Conservation (phyloP, 2,329 filamentous ascomycete genomes). For the Aureobasidium sp. region DNA sequence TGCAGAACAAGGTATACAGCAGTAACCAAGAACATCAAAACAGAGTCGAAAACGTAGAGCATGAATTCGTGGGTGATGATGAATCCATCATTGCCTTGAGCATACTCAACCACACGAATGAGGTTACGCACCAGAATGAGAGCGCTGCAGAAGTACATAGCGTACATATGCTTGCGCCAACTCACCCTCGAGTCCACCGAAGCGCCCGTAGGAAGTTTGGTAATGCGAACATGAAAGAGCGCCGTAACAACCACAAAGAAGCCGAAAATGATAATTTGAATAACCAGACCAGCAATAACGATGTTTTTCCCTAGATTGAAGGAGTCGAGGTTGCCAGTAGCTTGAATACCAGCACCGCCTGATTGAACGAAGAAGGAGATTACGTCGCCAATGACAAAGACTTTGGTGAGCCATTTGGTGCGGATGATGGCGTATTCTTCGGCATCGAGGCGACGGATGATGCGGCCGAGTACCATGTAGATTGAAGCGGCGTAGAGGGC, state of each 20-base stretch:
- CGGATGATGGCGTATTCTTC: slow-evolving; percentile 36
- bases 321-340: slow-evolving; percentile 22
- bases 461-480: slow-evolving; percentile 41
- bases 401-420: slow-evolving; percentile 37
- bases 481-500: slow-evolving; percentile 42
- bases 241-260: slow-evolving; percentile 34
- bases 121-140: slow-evolving; percentile 42
- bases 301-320: slow-evolving; percentile 32
- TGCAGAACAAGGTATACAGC: slow-evolving; percentile 15
- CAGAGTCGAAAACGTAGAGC: slow-evolving; percentile 26
- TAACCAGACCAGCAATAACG: slow-evolving; percentile 39
- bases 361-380: slow-evolving; percentile 40
- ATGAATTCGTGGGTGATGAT: slow-evolving; percentile 37
- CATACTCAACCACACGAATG: slow-evolving; percentile 43
- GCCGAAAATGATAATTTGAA: slow-evolving; percentile 43
- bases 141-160: slow-evolving; percentile 34
- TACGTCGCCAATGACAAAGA: slow-evolving; percentile 41
- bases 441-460: slow-evolving; percentile 33
- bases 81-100: slow-evolving; percentile 35
- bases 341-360: slow-evolving; percentile 32
- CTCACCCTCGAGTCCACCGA: slow-evolving; percentile 20
- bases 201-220: slow-evolving; percentile 15
- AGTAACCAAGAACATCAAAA: slow-evolving; percentile 29
- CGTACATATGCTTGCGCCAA: slow-evolving; percentile 31
- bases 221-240: slow-evolving; percentile 23